These are phyloP conservation scores for Saitoella complicata DNA, from an alignment of 805 yeast genomes.

Conservation along the genomic window DNA sequence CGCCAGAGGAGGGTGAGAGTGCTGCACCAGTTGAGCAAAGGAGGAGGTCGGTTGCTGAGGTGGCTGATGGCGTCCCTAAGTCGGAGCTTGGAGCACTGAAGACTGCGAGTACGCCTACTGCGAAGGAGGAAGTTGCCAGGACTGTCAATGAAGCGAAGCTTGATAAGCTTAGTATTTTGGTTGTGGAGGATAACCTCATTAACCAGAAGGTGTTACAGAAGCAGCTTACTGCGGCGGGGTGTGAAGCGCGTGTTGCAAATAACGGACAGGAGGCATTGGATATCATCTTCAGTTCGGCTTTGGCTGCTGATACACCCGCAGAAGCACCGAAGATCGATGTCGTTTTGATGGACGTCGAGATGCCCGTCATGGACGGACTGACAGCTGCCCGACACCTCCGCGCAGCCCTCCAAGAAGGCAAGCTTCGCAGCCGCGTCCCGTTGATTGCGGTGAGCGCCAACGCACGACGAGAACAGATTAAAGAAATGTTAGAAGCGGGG, in stretches of 20 bases:
- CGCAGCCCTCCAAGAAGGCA: background rate
- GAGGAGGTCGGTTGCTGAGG: background rate
- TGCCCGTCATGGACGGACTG: constrained; percentile 18
- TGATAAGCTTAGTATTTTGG: constrained; percentile 35
- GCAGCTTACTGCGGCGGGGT: constrained; percentile 75
- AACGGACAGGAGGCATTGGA: constrained; percentile 86
- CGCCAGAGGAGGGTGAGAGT: background rate
- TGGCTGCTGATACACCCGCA: background rate
- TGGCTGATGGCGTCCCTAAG: background rate
- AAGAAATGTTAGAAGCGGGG: background rate
- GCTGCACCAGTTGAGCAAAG: too few relatives aligned
- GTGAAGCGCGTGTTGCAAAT: constrained; percentile 58
- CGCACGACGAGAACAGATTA: constrained; percentile 9
- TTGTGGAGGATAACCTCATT: constrained; percentile 91
- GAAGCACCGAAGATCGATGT: background rate
- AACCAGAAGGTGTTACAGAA: constrained; percentile 87
- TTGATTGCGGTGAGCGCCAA: constrained; percentile 14
- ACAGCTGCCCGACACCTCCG: constrained; percentile 14
- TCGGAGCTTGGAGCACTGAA: background rate
- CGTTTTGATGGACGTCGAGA: constrained; percentile 10
- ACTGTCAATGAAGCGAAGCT: background rate
- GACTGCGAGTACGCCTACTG: too few relatives aligned
- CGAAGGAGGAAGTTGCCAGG: background rate
- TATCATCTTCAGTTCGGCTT: constrained; percentile 4
- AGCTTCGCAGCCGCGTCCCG: constrained; percentile 6